Base-by-base conservation (phyloP, 2,329 filamentous ascomycete species). In the Fusarium praegraminearum region DNA sequence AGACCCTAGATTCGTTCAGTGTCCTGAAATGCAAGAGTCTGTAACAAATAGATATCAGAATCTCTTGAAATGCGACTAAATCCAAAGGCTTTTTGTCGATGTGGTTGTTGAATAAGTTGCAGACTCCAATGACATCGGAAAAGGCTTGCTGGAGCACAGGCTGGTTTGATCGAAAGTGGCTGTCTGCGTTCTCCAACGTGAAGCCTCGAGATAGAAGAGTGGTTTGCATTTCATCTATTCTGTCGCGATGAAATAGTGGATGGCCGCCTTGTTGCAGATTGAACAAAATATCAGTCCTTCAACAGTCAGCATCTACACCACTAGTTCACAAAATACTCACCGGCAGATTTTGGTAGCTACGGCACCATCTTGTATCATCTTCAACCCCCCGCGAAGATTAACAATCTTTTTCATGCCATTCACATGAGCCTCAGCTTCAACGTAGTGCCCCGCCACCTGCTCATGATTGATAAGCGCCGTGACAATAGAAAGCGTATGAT, bases 241-340 rank as follows among this genome's bases (percentile, higher is more conserved):
- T 40, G 16, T 64, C 38, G 22, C 61, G 61, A 38, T 50, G 2
- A 4, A 64, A 64, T 0, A 49, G 0, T 2, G 61, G 44, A 0
- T 9, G 11, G 3, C 38, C n/a, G 1, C 44, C 50, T 26, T 64
- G 51, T 18, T 64, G 59, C 10, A 64, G 30, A 4, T 44, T 36
- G 1, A 64, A 64, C 4, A 64, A 13, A 16, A 64, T 58, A 32
- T 64, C 61, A 8, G 61, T 64, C 4, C 61, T 64, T n/a, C 1
- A 4, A 1, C 4, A 1, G 13, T 63, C 8, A 63, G 43, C 2
- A 26, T 1, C 3, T 2, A 1, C 3, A 20, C n/a, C 16, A 15
- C 8, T 7, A 1, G 6, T 11, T 18, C 12, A 7, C 3, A 32
- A 10, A 4, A 10, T 15, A 45, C 59, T 50, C 36, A 64, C 59